Base-by-base conservation (phyloP, 148 eudicot species). In the Amaranthus cruentus region DNA sequence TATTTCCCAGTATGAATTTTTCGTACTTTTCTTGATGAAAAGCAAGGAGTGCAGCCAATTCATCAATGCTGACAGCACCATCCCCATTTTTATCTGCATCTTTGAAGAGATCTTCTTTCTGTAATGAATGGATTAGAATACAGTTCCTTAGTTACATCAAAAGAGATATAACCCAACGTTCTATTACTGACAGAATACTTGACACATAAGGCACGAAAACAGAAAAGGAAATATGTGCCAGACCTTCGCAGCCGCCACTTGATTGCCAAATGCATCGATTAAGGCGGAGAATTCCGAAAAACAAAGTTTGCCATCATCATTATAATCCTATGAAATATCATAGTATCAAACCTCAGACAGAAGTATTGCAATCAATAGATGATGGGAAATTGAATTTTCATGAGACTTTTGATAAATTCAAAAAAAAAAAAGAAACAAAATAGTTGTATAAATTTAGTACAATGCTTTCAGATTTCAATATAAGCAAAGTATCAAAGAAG, bases 91-190 rank as follows among this genome's bases (percentile, higher is more conserved):
- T 81, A 78, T 94, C 98, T 75, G 98, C 97, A 62, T 82, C 87
- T 81, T 78, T 88, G 76, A 91, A 94, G 58, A 94, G 96, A 82
- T 85, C 97, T 81, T 87, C 97, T 88, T 94, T 94, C 98, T 94
- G 77, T 55, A 73, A 70, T 15, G 3, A 57, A 4, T 3, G 6
- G 60, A 71, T n/a, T 58, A 59, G 62, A 68, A 49, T 53, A 13
- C 52, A 54, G 47, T 14, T 43, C 53, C 59, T 28, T 2, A 28
- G 50, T 12, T 59, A 48, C 73, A 66, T 38, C 21, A 54, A 55
- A 58, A 10, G 47, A 61, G 47, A 42, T 48, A 60, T 14, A 72
- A 66, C 14, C 21, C 55, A 44, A 50, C 44, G 42, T 68, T n/a
- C 66, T 43, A 72, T 38, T 68, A 5, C 43, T 5, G 21, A 28